phyloP scores from a whole-genome alignment of 2,329 filamentous ascomycete species.

The Pezicula carpinea region DNA sequence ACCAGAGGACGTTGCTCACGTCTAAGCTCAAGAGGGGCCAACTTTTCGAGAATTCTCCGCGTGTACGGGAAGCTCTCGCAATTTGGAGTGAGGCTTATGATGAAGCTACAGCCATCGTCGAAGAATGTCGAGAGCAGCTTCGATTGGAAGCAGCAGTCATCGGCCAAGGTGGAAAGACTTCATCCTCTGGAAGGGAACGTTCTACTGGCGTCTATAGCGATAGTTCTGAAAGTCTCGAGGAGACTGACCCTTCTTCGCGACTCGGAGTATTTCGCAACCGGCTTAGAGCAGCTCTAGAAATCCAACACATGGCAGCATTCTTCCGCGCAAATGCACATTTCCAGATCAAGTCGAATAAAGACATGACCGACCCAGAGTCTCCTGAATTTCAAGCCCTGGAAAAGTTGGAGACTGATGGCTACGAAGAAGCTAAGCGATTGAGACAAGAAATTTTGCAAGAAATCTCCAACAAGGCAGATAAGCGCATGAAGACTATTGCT shows the following conservation, averaged over 20 bases:
- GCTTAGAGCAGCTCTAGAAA: constrained; percentile 68
- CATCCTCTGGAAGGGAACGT: constrained; percentile 24
- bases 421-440: constrained; percentile 72
- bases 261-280: constrained; percentile 57
- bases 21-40: constrained; percentile 68
- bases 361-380: constrained; percentile 60
- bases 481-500: constrained; percentile 59
- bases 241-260: constrained; percentile 30
- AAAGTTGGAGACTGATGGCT: constrained; percentile 64
- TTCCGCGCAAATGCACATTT: constrained; percentile 81
- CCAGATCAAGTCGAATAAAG: constrained; percentile 71
- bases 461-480: constrained; percentile 50
- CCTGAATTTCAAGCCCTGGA: constrained; percentile 64
- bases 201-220: constrained; percentile 9
- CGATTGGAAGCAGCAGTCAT: constrained; percentile 38
- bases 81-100: constrained; percentile 61
- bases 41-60: constrained; percentile 69
- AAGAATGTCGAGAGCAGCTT: constrained; percentile 61
- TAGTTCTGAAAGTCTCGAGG: constrained; percentile 17
- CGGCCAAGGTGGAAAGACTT: constrained; percentile 6
- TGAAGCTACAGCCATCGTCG: constrained; percentile 48
- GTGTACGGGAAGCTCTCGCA: constrained; percentile 60
- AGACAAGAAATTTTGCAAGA: constrained; percentile 73
- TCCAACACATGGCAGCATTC: constrained; percentile 78
- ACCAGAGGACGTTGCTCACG: constrained; percentile 64